Base-by-base conservation (phyloP, 164 flowering plant genomes). In the Aristolochia californica region DNA sequence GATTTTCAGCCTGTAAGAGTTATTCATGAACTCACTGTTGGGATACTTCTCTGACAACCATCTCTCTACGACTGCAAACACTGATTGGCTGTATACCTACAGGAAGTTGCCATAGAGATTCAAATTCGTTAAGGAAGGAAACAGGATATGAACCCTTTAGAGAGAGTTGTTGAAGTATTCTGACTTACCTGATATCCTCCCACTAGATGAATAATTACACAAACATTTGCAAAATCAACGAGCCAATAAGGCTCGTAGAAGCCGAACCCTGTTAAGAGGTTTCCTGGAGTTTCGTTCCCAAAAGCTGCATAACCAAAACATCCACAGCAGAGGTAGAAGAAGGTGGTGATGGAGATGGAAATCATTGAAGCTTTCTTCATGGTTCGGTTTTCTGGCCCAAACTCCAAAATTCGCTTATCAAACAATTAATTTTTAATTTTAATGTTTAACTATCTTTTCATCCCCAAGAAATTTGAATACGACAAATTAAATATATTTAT, bases 221-320 rank as follows among this genome's bases (percentile, higher is more conserved):
- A 85, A 55, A 77, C 83, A 60, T 85, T 82, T 22, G 87, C 85
- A 54, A 82, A 74, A 65, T 80, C 84, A 12, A 77, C 52, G 43
- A 85, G 83, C 87, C 87, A 84, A 50, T 62, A 80, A 1, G 83
- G 83, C 58, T 80, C 91, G 43, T 74, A 82, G 59, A 81, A 80
- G 43, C 83, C 87, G 26, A 83, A 80, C 16, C 88, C 88, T 17
- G 83, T 83, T 71, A 85, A 65, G 55, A 85, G 76, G 59, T 83
- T 81, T 28, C 93, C 93, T 0, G 88, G 88, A 4, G 93, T 76
- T 14, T 59, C 44, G 52, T 73, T 38, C 47, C 88, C 93, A 43
- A 85, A 85, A 55, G 93, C 84, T 20, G 85, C 88, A 66, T 85
- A 85, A n/a, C 93, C 93, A 28, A 83, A 77, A 66, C 87, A 68